A percentile compares a stretch with the other conserved stretches of the same genome.
phyloP scores from a whole-genome alignment of 257 asterid species.

The Nicotiana sylvestris region DNA sequence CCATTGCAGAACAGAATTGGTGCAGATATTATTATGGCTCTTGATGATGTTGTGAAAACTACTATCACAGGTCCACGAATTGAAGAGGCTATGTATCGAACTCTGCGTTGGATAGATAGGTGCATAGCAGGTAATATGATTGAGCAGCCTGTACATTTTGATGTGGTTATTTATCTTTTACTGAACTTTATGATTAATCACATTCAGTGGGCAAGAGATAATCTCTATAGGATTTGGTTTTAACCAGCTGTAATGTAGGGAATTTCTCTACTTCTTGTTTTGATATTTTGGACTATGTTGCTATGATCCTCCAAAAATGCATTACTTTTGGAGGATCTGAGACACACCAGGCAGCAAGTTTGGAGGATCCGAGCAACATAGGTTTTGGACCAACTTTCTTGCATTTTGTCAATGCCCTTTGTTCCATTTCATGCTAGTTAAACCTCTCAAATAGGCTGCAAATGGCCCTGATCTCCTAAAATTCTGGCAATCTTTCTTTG shows the following conservation, averaged over 20 bases:
- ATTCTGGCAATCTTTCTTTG: background rate
- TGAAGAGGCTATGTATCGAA: constrained; percentile 97
- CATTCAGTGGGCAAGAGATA: background rate
- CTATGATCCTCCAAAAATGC: too few relatives aligned
- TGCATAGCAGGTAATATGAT: constrained; percentile 72
- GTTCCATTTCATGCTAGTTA: background rate
- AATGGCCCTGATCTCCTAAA: background rate
- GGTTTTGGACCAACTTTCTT: too few relatives aligned
- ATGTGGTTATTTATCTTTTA: background rate
- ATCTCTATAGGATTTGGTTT: background rate
- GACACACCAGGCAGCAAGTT: too few relatives aligned
- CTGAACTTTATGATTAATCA: background rate
- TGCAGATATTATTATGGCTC: constrained; percentile 99
- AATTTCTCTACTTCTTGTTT: background rate
- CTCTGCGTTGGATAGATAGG: constrained; percentile 99
- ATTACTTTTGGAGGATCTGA: too few relatives aligned
- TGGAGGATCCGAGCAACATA: too few relatives aligned
- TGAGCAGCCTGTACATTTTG: background rate
- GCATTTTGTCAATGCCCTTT: background rate
- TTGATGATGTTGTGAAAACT: constrained; percentile 96
- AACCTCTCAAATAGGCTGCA: background rate
- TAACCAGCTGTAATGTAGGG: background rate
- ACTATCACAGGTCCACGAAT: constrained; percentile 95
- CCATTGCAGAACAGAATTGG: constrained; percentile 87
- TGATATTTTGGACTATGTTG: background rate